Conservation (phyloP, 1,139 yeast genomes). For the Saccharomyces pastorianus region DNA sequence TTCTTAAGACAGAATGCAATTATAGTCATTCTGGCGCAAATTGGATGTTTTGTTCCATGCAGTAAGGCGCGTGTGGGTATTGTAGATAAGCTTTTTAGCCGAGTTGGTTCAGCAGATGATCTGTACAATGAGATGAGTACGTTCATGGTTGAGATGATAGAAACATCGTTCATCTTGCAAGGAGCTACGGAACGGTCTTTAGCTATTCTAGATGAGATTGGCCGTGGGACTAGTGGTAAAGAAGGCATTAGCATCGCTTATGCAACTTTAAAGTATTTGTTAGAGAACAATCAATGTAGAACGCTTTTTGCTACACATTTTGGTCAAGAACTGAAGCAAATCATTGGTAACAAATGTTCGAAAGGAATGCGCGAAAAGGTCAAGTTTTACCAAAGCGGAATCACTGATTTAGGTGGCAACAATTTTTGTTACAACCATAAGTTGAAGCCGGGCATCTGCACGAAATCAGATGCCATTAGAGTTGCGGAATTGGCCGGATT, state of each 20-base stretch:
- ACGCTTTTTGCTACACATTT: constrained; percentile 91
- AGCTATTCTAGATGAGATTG: constrained; percentile 92
- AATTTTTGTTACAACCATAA: constrained; percentile 51
- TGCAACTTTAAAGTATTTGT: constrained; percentile 60
- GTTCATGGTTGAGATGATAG: constrained; percentile 98
- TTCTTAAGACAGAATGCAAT: constrained; percentile 82
- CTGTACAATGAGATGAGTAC: constrained; percentile 80
- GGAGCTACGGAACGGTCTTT: constrained; percentile 71
- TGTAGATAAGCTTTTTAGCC: constrained; percentile 78
- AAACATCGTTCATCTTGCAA: constrained; percentile 68
- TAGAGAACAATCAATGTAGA: constrained; percentile 53
- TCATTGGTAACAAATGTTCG: constrained; percentile 32
- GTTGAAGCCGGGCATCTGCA: constrained; percentile 63
- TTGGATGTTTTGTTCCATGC: constrained; percentile 88
- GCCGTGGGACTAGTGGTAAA: constrained; percentile 84
- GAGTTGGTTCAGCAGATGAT: constrained; percentile 91
- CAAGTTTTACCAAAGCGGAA: constrained; percentile 44
- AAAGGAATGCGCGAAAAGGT: constrained; percentile 33
- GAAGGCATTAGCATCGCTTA: constrained; percentile 91
- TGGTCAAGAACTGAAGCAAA: constrained; percentile 54
- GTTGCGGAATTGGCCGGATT: constrained; percentile 83
- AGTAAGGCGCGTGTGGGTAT: constrained; percentile 60
- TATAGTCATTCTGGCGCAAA: constrained; percentile 77
- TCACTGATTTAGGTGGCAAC: constrained; percentile 34
- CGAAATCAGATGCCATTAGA: constrained; percentile 72